These are phyloP conservation scores for Ensete glaucum DNA, from an alignment of 176 grass and related monocot genomes.

Conservation along the genomic window DNA sequence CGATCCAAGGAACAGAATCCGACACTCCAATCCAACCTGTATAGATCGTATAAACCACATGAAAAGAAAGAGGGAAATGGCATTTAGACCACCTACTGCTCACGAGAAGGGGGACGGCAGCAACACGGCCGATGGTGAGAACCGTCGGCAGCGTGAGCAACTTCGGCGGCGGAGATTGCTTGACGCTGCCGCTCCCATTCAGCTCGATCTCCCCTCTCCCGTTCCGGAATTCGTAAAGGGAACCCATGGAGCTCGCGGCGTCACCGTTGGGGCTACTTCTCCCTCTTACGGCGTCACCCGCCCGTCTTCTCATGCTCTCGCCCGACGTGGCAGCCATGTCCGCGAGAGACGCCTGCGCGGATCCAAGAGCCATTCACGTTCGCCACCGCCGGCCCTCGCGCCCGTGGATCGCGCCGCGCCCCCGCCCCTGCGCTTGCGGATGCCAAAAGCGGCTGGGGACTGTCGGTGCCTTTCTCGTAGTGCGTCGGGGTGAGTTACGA, in stretches of 20 bases:
- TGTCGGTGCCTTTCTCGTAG: too few relatives aligned
- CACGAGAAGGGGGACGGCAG: constrained; percentile 4
- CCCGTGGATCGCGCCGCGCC: too few relatives aligned
- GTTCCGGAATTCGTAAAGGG: background rate
- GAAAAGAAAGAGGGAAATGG: background rate
- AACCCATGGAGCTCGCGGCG: background rate
- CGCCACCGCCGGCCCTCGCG: too few relatives aligned
- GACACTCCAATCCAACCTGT: background rate
- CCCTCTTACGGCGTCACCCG: background rate
- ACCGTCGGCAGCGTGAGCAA: constrained; percentile 12
- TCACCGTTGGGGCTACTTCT: background rate
- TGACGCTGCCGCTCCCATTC: background rate
- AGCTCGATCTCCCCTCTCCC: background rate
- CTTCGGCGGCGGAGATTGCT: background rate
- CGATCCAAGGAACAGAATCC: too few relatives aligned
- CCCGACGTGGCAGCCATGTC: background rate
- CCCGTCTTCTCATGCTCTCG: background rate
- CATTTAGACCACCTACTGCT: constrained; percentile 10
- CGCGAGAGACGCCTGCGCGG: background rate
- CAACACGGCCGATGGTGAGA: constrained; percentile 3
- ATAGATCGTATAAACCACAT: background rate
- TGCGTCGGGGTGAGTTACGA: too few relatives aligned
- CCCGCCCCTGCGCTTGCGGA: too few relatives aligned
- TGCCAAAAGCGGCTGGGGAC: too few relatives aligned
- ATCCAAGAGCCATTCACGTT: background rate